A percentile compares a stretch with the other conserved stretches of the same genome.
These are phyloP conservation scores for Holtermanniella nyarrowii DNA, from an alignment of 768 basidiomycete species.

Conservation along the genomic window DNA sequence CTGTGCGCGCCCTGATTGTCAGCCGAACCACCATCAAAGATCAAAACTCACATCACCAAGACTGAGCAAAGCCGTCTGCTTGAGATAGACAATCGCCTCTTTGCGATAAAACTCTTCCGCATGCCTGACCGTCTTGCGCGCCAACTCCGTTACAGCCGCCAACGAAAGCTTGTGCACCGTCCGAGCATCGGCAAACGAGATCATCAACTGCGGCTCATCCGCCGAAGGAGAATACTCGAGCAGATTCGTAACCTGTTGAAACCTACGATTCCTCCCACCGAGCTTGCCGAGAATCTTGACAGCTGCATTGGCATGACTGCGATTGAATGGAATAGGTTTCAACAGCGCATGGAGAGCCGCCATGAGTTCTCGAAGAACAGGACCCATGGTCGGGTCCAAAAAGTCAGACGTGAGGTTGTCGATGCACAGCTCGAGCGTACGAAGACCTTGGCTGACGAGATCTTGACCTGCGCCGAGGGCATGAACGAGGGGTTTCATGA, in stretches of 20 bases:
- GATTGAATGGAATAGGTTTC: constrained; percentile 72
- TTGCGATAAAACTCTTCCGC: constrained; percentile 41
- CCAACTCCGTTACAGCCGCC: constrained; percentile 55
- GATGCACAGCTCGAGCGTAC: constrained; percentile 96
- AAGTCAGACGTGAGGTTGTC: constrained; percentile 98
- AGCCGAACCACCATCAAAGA: neutral
- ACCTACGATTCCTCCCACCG: constrained; percentile 81
- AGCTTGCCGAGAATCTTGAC: constrained; percentile 93
- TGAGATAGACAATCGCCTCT: constrained; percentile 47
- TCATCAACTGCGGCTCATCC: constrained; percentile 56
- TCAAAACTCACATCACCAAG: constrained; percentile 57
- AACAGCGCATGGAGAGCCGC: constrained; percentile 83
- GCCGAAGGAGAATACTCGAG: constrained; percentile 62
- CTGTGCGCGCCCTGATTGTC: constrained; percentile 17
- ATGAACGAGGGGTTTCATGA: constrained; percentile 91
- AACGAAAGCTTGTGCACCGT: constrained; percentile 57
- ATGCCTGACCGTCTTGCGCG: constrained; percentile 54
- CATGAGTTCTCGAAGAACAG: constrained; percentile 87
- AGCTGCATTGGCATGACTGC: constrained; percentile 84
- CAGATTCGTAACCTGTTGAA: constrained; percentile 68
- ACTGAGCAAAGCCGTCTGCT: constrained; percentile 59
- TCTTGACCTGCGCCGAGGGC: constrained; percentile 80
- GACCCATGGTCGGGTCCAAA: constrained; percentile 86
- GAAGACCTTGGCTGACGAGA: constrained; percentile 84
- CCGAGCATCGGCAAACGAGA: constrained; percentile 57